Conservation (phyloP, 1,139 yeast genomes). For the Saccharomyces hybrid region DNA sequence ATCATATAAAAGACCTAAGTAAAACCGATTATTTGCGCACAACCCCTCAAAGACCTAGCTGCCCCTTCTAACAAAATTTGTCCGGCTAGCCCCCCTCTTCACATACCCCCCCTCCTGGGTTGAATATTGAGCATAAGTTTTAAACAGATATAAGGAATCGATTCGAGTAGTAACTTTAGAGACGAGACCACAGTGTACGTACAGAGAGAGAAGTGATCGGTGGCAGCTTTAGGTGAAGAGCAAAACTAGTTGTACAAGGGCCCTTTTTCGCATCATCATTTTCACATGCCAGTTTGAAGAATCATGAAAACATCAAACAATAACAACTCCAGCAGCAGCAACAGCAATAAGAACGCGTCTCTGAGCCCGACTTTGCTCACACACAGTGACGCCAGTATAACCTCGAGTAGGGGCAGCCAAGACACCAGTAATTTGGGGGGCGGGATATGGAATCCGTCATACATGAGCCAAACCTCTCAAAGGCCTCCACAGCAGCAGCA, state of each 20-base stretch:
- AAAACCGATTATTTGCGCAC: too few relatives aligned
- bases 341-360: not conserved
- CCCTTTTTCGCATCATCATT: not conserved
- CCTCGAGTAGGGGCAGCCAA: not conserved
- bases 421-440: not conserved
- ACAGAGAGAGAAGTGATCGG: not conserved
- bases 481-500: conserved; percentile 15
- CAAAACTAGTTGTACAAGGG: not conserved
- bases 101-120: not conserved
- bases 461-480: conserved; percentile 14
- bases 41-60: not conserved
- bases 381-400: not conserved
- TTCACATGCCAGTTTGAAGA: not conserved
- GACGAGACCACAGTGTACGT: not conserved
- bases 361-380: not conserved
- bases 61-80: not conserved
- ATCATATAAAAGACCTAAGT: too few relatives aligned
- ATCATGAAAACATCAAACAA: not conserved
- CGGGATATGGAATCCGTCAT: conserved; percentile 15
- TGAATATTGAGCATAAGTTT: not conserved
- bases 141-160: not conserved
- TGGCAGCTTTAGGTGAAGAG: not conserved
- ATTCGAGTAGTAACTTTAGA: not conserved
- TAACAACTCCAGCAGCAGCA: not conserved
- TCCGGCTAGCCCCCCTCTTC: not conserved